These are phyloP conservation scores for Adansonia madagascariensis DNA, from an alignment of 441 rosid genomes.

Conservation along the genomic window DNA sequence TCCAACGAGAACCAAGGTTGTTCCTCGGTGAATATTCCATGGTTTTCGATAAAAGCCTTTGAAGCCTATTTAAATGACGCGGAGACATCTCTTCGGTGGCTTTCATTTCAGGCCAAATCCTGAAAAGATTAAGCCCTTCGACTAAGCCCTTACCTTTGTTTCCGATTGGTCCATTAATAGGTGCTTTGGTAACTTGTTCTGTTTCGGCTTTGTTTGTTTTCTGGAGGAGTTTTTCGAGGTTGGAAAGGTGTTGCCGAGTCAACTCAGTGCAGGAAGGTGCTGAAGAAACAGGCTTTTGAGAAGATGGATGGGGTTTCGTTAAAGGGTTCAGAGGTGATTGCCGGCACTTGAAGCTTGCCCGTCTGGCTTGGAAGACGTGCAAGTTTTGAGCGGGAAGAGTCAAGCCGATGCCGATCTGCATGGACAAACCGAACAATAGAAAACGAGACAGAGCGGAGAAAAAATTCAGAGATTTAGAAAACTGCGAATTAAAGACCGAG, in stretches of 20 bases:
- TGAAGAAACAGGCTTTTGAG: conserved; percentile 20
- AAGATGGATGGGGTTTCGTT: conserved; percentile 26
- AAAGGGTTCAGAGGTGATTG: conserved; percentile 49
- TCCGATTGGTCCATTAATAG: conserved; percentile 31
- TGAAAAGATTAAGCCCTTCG: conserved; percentile 55
- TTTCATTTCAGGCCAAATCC: conserved; percentile 78
- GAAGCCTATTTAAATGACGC: conserved; percentile 61
- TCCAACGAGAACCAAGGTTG: conserved; percentile 60
- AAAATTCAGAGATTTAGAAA: not conserved
- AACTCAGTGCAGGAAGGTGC: conserved; percentile 32
- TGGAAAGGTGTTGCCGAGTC: conserved; percentile 57
- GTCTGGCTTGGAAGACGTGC: conserved; percentile 41
- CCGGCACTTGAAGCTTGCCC: conserved; percentile 48
- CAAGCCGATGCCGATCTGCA: conserved; percentile 44
- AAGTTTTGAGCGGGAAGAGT: conserved; percentile 52
- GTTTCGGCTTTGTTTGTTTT: conserved; percentile 25
- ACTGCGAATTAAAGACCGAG: conserved; percentile 8
- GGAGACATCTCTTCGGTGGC: conserved; percentile 93
- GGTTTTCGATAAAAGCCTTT: conserved; percentile 69
- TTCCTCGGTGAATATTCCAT: conserved; percentile 82
- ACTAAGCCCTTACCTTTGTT: conserved; percentile 42
- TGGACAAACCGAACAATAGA: not conserved
- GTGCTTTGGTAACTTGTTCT: conserved; percentile 16
- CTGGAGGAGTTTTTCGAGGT: conserved; percentile 68
- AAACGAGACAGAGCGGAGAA: conserved; percentile 10